These are phyloP conservation scores for Nakazawaea wickerhamii DNA, from an alignment of 805 yeast genomes.

Conservation along the genomic window DNA sequence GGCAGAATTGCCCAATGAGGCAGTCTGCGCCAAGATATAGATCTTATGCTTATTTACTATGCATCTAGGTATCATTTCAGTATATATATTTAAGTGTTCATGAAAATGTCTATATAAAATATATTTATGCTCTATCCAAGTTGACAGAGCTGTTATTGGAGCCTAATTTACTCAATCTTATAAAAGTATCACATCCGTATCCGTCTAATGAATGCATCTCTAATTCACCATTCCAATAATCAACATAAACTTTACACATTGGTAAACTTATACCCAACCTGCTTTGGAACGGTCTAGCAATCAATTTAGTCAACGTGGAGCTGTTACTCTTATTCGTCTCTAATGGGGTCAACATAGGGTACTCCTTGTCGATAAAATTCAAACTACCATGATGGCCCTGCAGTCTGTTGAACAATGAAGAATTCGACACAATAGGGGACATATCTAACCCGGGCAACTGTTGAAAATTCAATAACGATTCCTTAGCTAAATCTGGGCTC, in stretches of 20 bases:
- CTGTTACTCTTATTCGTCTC: conserved; percentile 24
- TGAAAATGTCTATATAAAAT: conserved; percentile 12
- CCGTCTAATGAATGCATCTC: conserved; percentile 83
- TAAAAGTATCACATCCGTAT: conserved; percentile 83
- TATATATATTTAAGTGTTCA: too few species aligned
- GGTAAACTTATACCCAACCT: conserved; percentile 88
- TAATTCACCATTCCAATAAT: conserved; percentile 93
- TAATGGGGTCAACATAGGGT: too few species aligned
- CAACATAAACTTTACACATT: conserved; percentile 88
- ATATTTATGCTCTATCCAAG: conserved; percentile 62
- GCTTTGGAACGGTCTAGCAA: conserved; percentile 66
- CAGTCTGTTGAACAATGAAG: conserved; percentile 7
- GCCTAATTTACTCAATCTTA: conserved; percentile 77
- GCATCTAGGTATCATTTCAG: too few species aligned
- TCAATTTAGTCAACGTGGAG: conserved; percentile 58
- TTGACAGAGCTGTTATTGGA: conserved; percentile 55
- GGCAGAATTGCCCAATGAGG: too few species aligned
- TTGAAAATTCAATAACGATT: conserved; percentile 62
- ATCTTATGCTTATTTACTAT: too few species aligned
- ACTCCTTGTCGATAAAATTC: conserved; percentile 5
- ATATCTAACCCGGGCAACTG: conserved; percentile 57
- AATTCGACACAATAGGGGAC: conserved; percentile 16
- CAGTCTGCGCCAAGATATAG: too few species aligned
- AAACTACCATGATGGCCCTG: not conserved
- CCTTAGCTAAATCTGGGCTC: conserved; percentile 51